Evolutionary conservation across 495 filamentous ascomycete genomes (phyloP).

Genomic region (Cairneyella variabilis): DNA sequence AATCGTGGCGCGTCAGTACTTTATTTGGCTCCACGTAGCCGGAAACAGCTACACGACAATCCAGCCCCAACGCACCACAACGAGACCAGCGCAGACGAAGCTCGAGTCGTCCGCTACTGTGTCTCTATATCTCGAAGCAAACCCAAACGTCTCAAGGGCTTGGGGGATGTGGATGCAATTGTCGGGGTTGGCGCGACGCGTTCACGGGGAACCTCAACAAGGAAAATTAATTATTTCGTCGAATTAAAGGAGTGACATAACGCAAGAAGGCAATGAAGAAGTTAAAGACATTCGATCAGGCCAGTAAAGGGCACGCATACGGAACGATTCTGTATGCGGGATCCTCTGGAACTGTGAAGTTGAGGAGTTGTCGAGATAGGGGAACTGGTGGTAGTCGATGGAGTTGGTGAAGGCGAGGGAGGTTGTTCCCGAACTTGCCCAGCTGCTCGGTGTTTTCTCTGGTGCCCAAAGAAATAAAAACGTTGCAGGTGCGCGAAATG

Average conservation of each 20-base stretch:
- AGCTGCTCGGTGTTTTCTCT: not conserved
- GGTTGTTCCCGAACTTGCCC: no score
- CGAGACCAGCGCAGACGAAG: constrained; percentile 55
- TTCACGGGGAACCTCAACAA: constrained; percentile 11
- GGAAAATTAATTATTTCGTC: constrained; percentile 18
- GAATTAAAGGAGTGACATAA: constrained; percentile 28
- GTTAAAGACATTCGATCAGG: constrained; percentile 25
- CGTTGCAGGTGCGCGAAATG: not conserved
- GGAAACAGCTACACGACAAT: no score
- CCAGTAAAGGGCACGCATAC: constrained; percentile 21
- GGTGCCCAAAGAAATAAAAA: not conserved
- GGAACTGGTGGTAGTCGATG: not conserved
- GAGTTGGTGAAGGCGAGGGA: not conserved
- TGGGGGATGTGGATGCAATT: constrained; percentile 10
- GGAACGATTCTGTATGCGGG: constrained; percentile 7
- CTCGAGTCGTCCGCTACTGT: constrained; percentile 49
- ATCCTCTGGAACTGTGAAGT: constrained; percentile 1
- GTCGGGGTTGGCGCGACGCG: constrained; percentile 19
- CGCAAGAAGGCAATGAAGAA: constrained; percentile 20
- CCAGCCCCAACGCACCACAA: constrained; percentile 34
- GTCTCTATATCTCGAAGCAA: constrained; percentile 34
- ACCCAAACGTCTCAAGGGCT: constrained; percentile 6
- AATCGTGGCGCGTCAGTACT: constrained; percentile 7
- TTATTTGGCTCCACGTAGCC: no score
- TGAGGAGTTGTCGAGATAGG: not conserved